Evolutionary conservation across 257 asterid genomes (phyloP), one percentile per base, ranked within the genome.

Genomic region (Cruciata laevipes): DNA sequence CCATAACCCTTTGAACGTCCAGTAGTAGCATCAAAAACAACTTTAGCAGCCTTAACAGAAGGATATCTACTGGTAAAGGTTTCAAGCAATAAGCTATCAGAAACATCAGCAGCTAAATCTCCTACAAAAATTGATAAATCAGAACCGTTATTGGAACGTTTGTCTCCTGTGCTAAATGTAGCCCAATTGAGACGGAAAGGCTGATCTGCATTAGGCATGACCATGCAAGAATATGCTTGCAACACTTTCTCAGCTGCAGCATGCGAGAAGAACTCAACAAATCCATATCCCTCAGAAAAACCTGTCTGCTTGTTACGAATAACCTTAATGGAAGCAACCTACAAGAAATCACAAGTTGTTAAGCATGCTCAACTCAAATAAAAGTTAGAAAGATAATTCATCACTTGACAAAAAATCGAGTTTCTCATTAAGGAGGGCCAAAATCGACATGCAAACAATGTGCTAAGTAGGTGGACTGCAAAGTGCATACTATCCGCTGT

Each of bases 1-100:
- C 97, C 96, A 70, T 86, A 93, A 63, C 99, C 99, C 73, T 88
- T 93, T 20, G 96, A 93, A 56, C 91, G 96, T 53, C 97, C 97
- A 37, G 97, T 89, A 67, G 76, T 87, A 63, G 89, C 87, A 71
- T 89, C 98, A 33, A 85, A 84, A 64, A 90, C 98, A 53, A 93
- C 98, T 78, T 93, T 90, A 70, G 97, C 96, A 6, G 87, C 91
- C 81, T 87, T 89, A 65, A 89, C 97, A 74, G 98, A 89, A 59
- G 95, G 83, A 66, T 89, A 89, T 81, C 81, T 86, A 67, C 69
- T 68, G 40, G 77, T 72, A 73, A 92, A 92, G 42, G 95, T 89
- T 63, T 89, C 98, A 44, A 82, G 91, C 69, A 92, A 82, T 71
- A 92, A 76, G 61, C 86, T 77, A 78, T 92, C 96, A 23, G 96